phyloP scores from a whole-genome alignment of 768 basidiomycete species.

The Russula sp. region DNA sequence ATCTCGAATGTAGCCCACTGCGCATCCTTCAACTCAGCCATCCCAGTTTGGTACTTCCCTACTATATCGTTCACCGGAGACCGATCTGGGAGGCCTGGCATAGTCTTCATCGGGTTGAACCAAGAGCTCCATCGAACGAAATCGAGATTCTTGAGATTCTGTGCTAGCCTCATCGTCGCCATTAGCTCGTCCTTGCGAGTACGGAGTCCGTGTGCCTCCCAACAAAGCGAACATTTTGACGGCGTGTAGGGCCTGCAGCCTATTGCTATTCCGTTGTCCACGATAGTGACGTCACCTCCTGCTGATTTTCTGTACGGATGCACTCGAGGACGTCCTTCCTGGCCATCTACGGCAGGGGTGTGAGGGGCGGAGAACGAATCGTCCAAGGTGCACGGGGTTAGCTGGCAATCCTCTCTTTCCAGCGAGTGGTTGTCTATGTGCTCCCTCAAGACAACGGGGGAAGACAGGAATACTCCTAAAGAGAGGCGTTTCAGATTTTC shows the following conservation, averaged over 20 bases:
- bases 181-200: constrained; percentile 28
- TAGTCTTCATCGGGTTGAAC: constrained; percentile 26
- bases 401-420: constrained; percentile 3
- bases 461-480: constrained; percentile 63
- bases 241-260: constrained; percentile 24
- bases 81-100: not conserved
- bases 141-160: constrained; percentile 25
- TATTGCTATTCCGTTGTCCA: not conserved
- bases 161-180: constrained; percentile 30
- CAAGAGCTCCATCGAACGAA: constrained; percentile 30
- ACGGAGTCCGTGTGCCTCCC: constrained; percentile 21
- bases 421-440: constrained; percentile 44
- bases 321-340: constrained; percentile 10
- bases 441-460: constrained; percentile 46
- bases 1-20: constrained; percentile 44
- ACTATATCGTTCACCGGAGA: not conserved
- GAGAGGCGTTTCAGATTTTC: constrained; percentile 49
- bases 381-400: constrained; percentile 12
- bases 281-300: not conserved
- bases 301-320: constrained; percentile 24
- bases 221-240: constrained; percentile 29
- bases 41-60: not conserved
- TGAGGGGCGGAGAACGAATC: constrained; percentile 26
- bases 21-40: constrained; percentile 1
- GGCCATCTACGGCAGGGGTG: constrained; percentile 17